These are phyloP conservation scores for Orbilia javanica DNA, from an alignment of 2,329 filamentous ascomycete species.

Conservation along the genomic window DNA sequence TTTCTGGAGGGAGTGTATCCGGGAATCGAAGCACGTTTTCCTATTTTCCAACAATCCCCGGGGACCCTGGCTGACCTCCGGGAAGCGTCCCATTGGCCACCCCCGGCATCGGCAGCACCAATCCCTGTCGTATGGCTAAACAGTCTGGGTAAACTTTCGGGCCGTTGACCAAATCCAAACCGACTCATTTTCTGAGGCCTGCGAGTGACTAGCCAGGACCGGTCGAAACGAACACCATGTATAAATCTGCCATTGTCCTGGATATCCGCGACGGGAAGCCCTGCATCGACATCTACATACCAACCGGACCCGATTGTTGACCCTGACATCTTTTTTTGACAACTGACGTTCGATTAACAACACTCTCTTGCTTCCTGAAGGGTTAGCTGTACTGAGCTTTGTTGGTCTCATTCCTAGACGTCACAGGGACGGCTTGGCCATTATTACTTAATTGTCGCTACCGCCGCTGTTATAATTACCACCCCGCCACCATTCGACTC, in stretches of 20 bases:
- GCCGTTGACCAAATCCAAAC: conserved; percentile 14
- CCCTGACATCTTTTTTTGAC: not conserved
- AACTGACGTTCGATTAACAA: no score
- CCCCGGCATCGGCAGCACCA: conserved; percentile 16
- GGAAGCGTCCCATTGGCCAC: not conserved
- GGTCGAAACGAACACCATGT: conserved; percentile 9
- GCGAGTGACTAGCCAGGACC: not conserved
- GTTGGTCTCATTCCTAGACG: no score
- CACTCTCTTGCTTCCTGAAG: not conserved
- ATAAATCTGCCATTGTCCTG: conserved; percentile 5
- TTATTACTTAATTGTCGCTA: not conserved
- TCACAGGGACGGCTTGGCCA: no score
- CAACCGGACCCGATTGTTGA: not conserved
- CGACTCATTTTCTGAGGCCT: conserved; percentile 9
- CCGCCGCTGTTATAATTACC: no score
- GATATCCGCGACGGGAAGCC: conserved; percentile 4
- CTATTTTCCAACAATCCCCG: not conserved
- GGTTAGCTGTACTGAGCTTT: no score
- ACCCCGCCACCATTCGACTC: not conserved
- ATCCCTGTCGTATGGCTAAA: conserved; percentile 44
- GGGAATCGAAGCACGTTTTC: not conserved
- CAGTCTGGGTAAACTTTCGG: conserved; percentile 49
- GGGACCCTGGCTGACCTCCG: conserved; percentile 11
- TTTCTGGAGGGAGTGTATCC: not conserved
- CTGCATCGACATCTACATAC: not conserved